These are phyloP conservation scores for Zea luxurians DNA, from an alignment of 176 grass and related monocot species.

Conservation along the genomic window DNA sequence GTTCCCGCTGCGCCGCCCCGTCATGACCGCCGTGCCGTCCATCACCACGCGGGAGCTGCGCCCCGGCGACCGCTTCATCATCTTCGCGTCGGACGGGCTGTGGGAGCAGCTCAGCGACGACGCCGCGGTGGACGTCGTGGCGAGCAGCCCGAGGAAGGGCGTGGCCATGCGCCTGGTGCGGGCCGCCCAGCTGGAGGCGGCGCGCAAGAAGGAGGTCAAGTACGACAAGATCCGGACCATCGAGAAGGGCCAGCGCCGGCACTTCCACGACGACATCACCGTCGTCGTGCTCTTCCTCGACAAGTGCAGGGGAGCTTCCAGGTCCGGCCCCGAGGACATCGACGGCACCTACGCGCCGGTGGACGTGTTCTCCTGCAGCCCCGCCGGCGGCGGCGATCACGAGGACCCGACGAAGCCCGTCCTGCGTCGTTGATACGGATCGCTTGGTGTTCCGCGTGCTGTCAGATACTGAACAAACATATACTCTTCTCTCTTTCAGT, in stretches of 20 bases:
- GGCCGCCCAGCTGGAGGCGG: constrained; percentile 60
- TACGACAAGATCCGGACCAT: constrained; percentile 57
- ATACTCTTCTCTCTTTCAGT: not conserved
- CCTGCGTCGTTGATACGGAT: not conserved
- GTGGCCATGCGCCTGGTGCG: constrained; percentile 58
- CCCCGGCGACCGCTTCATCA: constrained; percentile 47
- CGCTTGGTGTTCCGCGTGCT: not conserved
- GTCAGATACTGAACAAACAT: not conserved
- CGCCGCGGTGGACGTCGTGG: constrained; percentile 48
- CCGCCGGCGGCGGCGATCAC: constrained; percentile 38
- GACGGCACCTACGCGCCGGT: constrained; percentile 50
- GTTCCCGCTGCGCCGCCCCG: constrained; percentile 52
- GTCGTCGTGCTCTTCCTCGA: constrained; percentile 67
- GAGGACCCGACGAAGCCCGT: constrained; percentile 49
- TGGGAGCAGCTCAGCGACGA: constrained; percentile 74
- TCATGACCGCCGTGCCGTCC: constrained; percentile 65
- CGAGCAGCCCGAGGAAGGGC: constrained; percentile 47
- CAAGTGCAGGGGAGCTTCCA: constrained; percentile 2
- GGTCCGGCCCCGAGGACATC: constrained; percentile 17
- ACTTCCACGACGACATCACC: constrained; percentile 69
- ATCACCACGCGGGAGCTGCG: constrained; percentile 30
- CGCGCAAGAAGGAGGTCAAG: constrained; percentile 60
- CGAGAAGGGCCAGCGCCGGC: constrained; percentile 55
- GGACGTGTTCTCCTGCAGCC: constrained; percentile 53
- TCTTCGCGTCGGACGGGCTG: constrained; percentile 67